phyloP scores from a whole-genome alignment of 108 stramenopile species.

The Cyclostephanos tholiformis region DNA sequence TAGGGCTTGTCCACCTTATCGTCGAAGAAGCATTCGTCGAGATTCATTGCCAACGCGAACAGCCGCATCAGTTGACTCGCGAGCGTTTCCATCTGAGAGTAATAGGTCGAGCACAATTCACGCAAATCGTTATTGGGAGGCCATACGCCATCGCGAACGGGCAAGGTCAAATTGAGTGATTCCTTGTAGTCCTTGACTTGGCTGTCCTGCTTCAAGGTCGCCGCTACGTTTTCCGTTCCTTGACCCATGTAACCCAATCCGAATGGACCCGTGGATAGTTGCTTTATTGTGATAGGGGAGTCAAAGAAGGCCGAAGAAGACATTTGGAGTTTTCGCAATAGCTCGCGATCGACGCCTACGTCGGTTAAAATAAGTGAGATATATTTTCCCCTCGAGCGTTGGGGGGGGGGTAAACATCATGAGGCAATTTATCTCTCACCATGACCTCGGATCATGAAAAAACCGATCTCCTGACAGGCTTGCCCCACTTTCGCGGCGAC shows the following conservation, averaged over 20 bases:
- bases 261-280: neutral
- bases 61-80: constrained; percentile 54
- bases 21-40: constrained; percentile 57
- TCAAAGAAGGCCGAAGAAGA: too few relatives aligned
- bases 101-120: constrained; percentile 51
- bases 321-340: too few relatives aligned
- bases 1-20: constrained; percentile 58
- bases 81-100: constrained; percentile 68
- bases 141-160: constrained; percentile 8
- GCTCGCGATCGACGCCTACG: too few relatives aligned
- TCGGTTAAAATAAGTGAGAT: too few relatives aligned
- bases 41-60: constrained; percentile 74
- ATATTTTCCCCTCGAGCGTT: too few relatives aligned
- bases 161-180: constrained; percentile 4
- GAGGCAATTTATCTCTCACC: too few relatives aligned
- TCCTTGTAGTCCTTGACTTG: constrained; percentile 8
- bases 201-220: constrained; percentile 3
- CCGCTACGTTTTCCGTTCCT: constrained; percentile 13
- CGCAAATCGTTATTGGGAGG: neutral
- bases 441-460: too few relatives aligned
- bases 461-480: too few relatives aligned
- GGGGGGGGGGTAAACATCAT: too few relatives aligned
- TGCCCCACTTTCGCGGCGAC: too few relatives aligned
- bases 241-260: constrained; percentile 10
- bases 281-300: too few relatives aligned